These are phyloP conservation scores for Rubia tinctorum DNA, from an alignment of 305 asterid genomes.

Conservation along the genomic window DNA sequence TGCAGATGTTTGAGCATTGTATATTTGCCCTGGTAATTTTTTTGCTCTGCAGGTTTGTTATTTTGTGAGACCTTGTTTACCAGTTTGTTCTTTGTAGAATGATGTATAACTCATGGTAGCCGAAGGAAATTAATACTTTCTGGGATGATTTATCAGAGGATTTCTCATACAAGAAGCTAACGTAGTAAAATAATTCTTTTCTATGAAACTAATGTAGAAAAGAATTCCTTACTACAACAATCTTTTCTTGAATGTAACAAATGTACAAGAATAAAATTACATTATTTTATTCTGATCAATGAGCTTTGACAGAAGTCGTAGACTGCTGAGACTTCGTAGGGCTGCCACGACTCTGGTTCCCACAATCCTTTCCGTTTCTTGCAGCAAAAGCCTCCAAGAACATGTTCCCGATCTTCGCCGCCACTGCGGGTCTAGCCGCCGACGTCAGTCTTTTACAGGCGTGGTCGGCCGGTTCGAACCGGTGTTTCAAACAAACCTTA, in stretches of 20 bases:
- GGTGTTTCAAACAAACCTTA: conserved; percentile 68
- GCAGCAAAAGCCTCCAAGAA: conserved; percentile 57
- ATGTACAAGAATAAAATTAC: not conserved
- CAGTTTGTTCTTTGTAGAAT: not conserved
- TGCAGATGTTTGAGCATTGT: not conserved
- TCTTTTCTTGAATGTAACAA: not conserved
- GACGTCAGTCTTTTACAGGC: conserved; percentile 29
- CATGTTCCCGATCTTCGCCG: conserved; percentile 23
- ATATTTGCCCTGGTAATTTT: not conserved
- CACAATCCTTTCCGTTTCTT: conserved; percentile 65
- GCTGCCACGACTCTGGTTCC: conserved; percentile 27
- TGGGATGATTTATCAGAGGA: not conserved
- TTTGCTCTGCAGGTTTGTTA: not conserved
- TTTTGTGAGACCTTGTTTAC: not conserved
- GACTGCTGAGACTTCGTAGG: conserved; percentile 21
- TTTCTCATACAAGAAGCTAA: not conserved
- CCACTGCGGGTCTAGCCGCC: conserved; percentile 7
- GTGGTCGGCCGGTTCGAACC: conserved; percentile 73
- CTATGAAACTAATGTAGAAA: not conserved
- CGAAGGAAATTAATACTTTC: not conserved
- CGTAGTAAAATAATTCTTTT: not conserved
- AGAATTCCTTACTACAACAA: not conserved
- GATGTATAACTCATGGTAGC: not conserved
- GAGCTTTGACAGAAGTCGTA: conserved; percentile 39
- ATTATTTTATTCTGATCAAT: conserved; percentile 24